Conservation (phyloP, 2,329 filamentous ascomycete genomes). For the Ceratocystis eucalypticola region DNA sequence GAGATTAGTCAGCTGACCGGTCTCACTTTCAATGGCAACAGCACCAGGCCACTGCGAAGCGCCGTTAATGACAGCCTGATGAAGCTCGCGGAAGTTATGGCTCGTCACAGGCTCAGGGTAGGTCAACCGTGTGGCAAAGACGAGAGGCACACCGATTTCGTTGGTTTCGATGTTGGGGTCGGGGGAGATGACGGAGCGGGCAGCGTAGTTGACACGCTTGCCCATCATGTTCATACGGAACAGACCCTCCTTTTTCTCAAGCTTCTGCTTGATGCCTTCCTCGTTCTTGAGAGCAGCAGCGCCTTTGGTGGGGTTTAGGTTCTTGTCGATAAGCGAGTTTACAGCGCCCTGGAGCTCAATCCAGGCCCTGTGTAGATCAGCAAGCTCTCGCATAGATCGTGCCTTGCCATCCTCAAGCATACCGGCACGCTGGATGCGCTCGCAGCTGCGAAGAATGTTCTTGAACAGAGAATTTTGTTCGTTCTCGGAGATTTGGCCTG, state of each 20-base stretch:
- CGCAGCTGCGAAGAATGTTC: slow-evolving; percentile 62
- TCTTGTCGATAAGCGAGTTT: slow-evolving; percentile 83
- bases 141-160: slow-evolving; percentile 95
- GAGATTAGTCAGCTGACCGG: slow-evolving; percentile 78
- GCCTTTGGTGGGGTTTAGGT: slow-evolving; percentile 71
- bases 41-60: slow-evolving; percentile 89
- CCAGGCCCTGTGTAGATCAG: slow-evolving; percentile 68
- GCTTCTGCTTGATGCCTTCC: slow-evolving; percentile 91
- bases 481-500: slow-evolving; percentile 70
- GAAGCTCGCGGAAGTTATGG: slow-evolving; percentile 91
- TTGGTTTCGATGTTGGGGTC: slow-evolving; percentile 98
- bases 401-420: background rate
- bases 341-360: slow-evolving; percentile 75
- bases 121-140: slow-evolving; percentile 90
- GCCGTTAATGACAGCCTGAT: slow-evolving; percentile 91
- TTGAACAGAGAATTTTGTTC: slow-evolving; percentile 83
- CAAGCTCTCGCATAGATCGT: slow-evolving; percentile 41
- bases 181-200: slow-evolving; percentile 92
- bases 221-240: slow-evolving; percentile 99
- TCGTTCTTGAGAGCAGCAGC: slow-evolving; percentile 65
- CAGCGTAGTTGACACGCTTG: slow-evolving; percentile 97
- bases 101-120: slow-evolving; percentile 96
- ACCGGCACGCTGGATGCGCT: slow-evolving; percentile 29
- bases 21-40: slow-evolving; percentile 87
- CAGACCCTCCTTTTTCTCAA: slow-evolving; percentile 97